Conservation (phyloP, 2,329 filamentous ascomycete species). For the Sphaerulina vaccinii region DNA sequence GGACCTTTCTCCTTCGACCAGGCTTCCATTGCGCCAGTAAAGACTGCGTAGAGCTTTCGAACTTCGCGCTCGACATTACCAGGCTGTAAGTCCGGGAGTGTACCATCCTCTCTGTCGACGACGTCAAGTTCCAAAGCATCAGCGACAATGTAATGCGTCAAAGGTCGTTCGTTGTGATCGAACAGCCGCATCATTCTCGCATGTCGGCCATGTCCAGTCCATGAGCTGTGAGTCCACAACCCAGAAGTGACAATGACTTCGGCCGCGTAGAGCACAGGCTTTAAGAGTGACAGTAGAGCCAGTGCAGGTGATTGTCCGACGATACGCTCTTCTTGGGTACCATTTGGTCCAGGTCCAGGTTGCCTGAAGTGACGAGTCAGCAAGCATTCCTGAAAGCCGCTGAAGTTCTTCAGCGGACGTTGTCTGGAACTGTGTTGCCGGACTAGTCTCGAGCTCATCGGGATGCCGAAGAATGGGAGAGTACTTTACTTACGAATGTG, state of each 20-base stretch:
- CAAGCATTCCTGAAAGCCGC: too few species aligned
- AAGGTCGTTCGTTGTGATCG: neutral
- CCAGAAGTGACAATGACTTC: constrained; percentile 15
- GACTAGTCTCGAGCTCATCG: too few species aligned
- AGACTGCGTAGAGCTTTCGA: constrained; percentile 11
- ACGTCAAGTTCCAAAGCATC: constrained; percentile 4
- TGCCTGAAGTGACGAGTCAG: too few species aligned
- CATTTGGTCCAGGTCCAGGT: constrained; percentile 15
- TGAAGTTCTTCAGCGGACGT: too few species aligned
- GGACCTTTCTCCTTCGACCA: neutral
- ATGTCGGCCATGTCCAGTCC: constrained; percentile 15
- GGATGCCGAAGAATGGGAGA: too few species aligned
- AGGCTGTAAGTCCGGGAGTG: neutral
- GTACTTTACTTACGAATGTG: constrained; percentile 16
- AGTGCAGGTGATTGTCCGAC: constrained; percentile 19
- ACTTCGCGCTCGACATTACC: constrained; percentile 11
- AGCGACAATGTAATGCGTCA: neutral
- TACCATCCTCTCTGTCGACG: neutral
- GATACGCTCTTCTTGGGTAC: constrained; percentile 19
- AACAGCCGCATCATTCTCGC: constrained; percentile 1
- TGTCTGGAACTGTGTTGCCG: too few species aligned
- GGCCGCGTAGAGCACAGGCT: constrained; percentile 4
- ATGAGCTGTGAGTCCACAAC: constrained; percentile 12
- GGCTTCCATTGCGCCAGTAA: constrained; percentile 4
- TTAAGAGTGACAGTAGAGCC: constrained; percentile 7